Conservation (phyloP, 306 rosid species). For the Dicorynia guianensis region DNA sequence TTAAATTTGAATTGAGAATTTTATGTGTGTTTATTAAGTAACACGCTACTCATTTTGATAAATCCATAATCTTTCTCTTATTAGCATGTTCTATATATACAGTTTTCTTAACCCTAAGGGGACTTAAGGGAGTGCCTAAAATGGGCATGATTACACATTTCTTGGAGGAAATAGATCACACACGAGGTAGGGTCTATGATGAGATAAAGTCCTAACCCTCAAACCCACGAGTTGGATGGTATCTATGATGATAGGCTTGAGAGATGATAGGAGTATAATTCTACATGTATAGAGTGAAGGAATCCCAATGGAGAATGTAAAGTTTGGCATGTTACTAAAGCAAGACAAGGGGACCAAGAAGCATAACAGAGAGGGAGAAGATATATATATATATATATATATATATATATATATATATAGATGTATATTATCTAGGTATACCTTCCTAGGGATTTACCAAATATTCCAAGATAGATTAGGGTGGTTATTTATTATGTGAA, state of each 20-base stretch:
- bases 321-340: constrained; percentile 88
- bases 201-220: constrained; percentile 27
- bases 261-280: constrained; percentile 37
- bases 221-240: constrained; percentile 32
- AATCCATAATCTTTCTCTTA: too few relatives aligned
- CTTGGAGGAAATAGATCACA: constrained; percentile 45
- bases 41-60: too few relatives aligned
- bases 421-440: constrained; percentile 49
- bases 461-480: constrained; percentile 49
- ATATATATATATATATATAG: too few relatives aligned
- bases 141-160: constrained; percentile 51
- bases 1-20: too few relatives aligned
- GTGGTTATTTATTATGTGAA: neutral
- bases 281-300: constrained; percentile 57
- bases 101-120: constrained; percentile 7
- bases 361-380: constrained; percentile 49
- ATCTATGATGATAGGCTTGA: constrained; percentile 47
- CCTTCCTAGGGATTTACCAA: constrained; percentile 80
- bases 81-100: neutral
- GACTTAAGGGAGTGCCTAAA: constrained; percentile 40
- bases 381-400: too few relatives aligned
- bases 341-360: constrained; percentile 59
- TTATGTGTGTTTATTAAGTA: too few relatives aligned
- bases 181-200: constrained; percentile 44
- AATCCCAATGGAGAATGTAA: constrained; percentile 84